Evolutionary conservation across 2,329 filamentous ascomycete species (phyloP).

Genomic region (Penicillium hordei): DNA sequence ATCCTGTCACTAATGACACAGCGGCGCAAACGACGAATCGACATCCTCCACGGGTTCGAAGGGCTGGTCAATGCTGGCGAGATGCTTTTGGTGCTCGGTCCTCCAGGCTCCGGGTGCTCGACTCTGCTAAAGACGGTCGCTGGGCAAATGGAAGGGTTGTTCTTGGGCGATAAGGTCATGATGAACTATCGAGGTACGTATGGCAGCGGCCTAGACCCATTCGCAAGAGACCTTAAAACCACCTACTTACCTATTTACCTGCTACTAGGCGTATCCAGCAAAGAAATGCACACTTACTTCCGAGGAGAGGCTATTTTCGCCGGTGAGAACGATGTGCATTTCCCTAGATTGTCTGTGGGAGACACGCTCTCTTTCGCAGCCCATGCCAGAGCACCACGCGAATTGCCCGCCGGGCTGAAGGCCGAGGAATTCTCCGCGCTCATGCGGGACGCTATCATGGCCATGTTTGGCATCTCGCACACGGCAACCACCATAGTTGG

Average conservation of each 20-base stretch:
- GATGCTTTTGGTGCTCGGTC: slow-evolving; percentile 39
- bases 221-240: neutral
- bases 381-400: slow-evolving; percentile 8
- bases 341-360: slow-evolving; percentile 70
- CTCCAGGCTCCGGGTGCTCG: slow-evolving; percentile 57
- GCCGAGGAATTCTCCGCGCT: slow-evolving; percentile 1
- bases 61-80: slow-evolving; percentile 54
- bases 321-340: slow-evolving; percentile 75
- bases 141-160: slow-evolving; percentile 75
- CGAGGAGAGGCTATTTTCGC: slow-evolving; percentile 80
- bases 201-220: neutral
- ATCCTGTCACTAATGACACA: neutral
- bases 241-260: neutral
- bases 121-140: slow-evolving; percentile 78
- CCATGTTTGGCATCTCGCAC: slow-evolving; percentile 39
- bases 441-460: slow-evolving; percentile 17
- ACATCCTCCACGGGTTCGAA: slow-evolving; percentile 50
- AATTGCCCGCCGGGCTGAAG: neutral
- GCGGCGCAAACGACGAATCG: neutral
- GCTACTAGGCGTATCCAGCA: slow-evolving; percentile 54
- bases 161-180: slow-evolving; percentile 63
- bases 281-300: slow-evolving; percentile 72
- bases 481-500: slow-evolving; percentile 46
- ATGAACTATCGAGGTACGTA: slow-evolving; percentile 68
- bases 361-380: slow-evolving; percentile 63